Base-by-base conservation (phyloP, 148 eudicot genomes). In the Amaranthus hypochondriacus region DNA sequence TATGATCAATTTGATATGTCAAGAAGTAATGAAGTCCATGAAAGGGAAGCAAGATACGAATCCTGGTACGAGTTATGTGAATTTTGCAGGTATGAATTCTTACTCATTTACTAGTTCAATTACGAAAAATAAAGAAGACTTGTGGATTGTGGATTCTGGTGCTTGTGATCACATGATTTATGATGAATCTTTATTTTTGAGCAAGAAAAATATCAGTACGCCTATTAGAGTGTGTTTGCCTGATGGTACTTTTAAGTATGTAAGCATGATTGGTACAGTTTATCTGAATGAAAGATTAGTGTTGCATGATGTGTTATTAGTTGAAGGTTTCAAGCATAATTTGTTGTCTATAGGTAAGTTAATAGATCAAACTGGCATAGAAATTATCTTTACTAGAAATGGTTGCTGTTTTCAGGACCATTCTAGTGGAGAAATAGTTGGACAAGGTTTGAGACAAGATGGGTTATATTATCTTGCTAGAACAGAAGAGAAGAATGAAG, bases 341-440 rank as follows among this genome's bases (percentile, higher is more conserved):
- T 13, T 67, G 11, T 46, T 46, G 7, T 67, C 70, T 44, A 53
- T 67, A 4, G 56, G 57, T 2, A 50, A 39, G 12, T 21, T 69
- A 14, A 7, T 69, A 5, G 58, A 54, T 6, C 9, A 18, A 13
- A 7, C 57, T 8, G 4, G 3, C 42, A 5, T 69, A n/a, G 18
- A 10, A 7, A 43, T 51, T 7, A 7, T 51, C 5, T 69, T 51
- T 28, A 14, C 39, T 47, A 50, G 9, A 28, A 3, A n/a, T 14
- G 52, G 39, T n/a, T 69, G 72, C 44, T 4, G 50, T 15, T 50
- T 69, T 9, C 57, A 69, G 72, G 58, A 69, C 72, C 72, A 13
- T 69, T 21, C 57, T 21, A 18, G 42, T 69, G 52, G 52, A 42
- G 43, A 50, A 21, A 15, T 21, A n/a, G 52, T 14, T 14, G 72